These are phyloP conservation scores for Torrubiellomyces zombiae DNA, from an alignment of 2,329 filamentous ascomycete genomes.

Conservation along the genomic window DNA sequence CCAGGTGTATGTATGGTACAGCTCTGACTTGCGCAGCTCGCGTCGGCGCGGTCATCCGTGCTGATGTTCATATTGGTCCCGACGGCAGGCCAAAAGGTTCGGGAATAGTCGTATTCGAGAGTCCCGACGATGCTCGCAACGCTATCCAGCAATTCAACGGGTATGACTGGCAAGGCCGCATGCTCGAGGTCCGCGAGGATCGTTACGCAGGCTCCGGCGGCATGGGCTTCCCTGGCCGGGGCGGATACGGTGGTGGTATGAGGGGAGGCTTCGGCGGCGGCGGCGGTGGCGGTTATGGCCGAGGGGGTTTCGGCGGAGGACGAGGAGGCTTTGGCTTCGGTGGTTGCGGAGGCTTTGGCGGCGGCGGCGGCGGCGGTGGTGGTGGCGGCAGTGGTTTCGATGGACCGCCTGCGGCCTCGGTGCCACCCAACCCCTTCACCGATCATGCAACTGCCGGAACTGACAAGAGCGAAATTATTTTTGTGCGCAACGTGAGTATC, in stretches of 20 bases:
- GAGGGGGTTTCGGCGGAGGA: conserved; percentile 22
- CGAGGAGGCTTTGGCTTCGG: conserved; percentile 25
- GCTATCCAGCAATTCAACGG: conserved; percentile 97
- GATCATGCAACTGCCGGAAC: conserved; percentile 79
- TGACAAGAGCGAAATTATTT: conserved; percentile 71
- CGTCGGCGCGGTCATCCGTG: conserved; percentile 72
- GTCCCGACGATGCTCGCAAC: conserved; percentile 81
- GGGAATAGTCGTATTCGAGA: conserved; percentile 93
- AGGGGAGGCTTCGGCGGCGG: conserved; percentile 43
- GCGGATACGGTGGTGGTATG: conserved; percentile 41
- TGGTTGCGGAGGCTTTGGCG: conserved; percentile 32
- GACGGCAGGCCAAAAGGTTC: conserved; percentile 93
- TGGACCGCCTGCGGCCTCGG: conserved; percentile 27
- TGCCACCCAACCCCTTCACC: conserved; percentile 76
- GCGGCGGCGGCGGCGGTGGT: conserved; percentile 18
- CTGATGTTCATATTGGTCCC: conserved; percentile 82
- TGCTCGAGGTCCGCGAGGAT: conserved; percentile 89
- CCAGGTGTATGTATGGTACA: not conserved
- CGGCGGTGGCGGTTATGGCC: conserved; percentile 33
- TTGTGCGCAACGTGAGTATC: conserved; percentile 93
- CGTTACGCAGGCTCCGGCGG: conserved; percentile 60
- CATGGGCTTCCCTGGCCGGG: conserved; percentile 38
- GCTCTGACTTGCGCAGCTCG: conserved; percentile 20
- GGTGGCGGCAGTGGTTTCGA: conserved; percentile 34
- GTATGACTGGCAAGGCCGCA: conserved; percentile 93